Evolutionary conservation across 306 rosid genomes (phyloP).

Genomic region (barrel medic (Medicago truncatula)): DNA sequence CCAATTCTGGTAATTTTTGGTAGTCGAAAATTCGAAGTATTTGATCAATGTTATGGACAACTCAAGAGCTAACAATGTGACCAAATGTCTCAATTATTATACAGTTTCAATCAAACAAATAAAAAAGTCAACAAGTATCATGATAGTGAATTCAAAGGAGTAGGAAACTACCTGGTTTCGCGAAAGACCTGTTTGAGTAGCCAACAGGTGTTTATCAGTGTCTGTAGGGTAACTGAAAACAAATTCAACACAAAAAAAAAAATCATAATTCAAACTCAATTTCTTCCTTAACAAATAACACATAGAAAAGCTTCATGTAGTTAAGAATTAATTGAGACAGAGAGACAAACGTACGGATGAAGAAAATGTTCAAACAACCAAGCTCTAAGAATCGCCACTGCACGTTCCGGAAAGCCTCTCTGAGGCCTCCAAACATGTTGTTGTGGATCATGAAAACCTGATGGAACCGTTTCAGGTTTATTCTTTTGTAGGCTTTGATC

Average conservation of each 20-base stretch:
- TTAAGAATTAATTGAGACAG: not conserved
- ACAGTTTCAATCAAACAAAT: too few species aligned
- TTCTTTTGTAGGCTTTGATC: constrained; percentile 70
- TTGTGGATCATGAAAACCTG: constrained; percentile 57
- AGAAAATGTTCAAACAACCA: constrained; percentile 99
- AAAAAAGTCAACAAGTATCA: not conserved
- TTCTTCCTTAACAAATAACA: not conserved
- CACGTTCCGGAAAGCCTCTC: constrained; percentile 90
- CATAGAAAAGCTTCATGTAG: not conserved
- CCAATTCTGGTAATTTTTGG: too few species aligned
- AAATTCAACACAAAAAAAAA: constrained; percentile 5
- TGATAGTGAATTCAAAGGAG: constrained; percentile 37
- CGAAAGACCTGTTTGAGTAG: constrained; percentile 92
- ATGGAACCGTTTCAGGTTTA: constrained; percentile 47
- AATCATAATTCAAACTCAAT: constrained; percentile 9
- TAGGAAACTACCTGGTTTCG: constrained; percentile 85
- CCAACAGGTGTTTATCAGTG: constrained; percentile 95
- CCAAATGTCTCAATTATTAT: too few species aligned
- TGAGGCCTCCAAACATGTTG: constrained; percentile 91
- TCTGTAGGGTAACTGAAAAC: constrained; percentile 92
- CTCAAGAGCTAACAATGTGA: too few species aligned
- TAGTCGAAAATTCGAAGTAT: too few species aligned
- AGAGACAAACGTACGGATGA: constrained; percentile 77
- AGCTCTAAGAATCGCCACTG: constrained; percentile 85
- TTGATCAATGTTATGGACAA: too few species aligned